Evolutionary conservation across 495 filamentous ascomycete genomes (phyloP).

Genomic region (Talaromyces stipitatus): DNA sequence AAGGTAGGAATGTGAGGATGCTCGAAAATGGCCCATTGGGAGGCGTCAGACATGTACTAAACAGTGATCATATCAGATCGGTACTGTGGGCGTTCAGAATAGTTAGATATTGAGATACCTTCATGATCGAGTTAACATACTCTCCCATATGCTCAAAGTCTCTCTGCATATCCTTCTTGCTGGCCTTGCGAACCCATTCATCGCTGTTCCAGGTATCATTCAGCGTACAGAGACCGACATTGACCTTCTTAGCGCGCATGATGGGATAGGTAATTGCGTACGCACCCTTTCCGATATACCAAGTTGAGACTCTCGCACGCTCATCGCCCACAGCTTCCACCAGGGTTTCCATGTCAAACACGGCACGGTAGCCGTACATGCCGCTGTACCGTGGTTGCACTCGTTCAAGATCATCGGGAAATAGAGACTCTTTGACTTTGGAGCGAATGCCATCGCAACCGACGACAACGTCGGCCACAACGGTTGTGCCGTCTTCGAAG

Average conservation of each 20-base stretch:
- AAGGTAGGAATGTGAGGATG: not conserved
- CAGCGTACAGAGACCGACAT: constrained; percentile 44
- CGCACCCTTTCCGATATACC: constrained; percentile 50
- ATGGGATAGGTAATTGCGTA: constrained; percentile 62
- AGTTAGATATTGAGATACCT: constrained; percentile 17
- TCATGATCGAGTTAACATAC: constrained; percentile 36
- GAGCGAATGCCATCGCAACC: not conserved
- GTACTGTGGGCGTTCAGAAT: not conserved
- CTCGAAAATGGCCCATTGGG: constrained; percentile 7
- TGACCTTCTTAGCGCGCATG: constrained; percentile 54
- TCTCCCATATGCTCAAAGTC: constrained; percentile 50
- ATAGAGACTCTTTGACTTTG: not conserved
- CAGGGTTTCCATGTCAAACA: constrained; percentile 54
- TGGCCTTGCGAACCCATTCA: constrained; percentile 49
- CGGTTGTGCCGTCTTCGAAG: not conserved
- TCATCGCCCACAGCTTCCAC: constrained; percentile 44
- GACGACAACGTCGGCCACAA: not conserved
- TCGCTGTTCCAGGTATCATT: constrained; percentile 39
- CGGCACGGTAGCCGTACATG: constrained; percentile 50
- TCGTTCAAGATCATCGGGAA: not conserved
- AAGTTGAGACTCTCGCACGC: constrained; percentile 38
- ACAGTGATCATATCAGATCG: not conserved
- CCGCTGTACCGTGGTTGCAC: constrained; percentile 36
- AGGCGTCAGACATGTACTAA: constrained; percentile 36
- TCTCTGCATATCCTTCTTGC: constrained; percentile 45